Evolutionary conservation across 495 filamentous ascomycete species (phyloP).

Genomic region (Penicillium macrosclerotiorum): DNA sequence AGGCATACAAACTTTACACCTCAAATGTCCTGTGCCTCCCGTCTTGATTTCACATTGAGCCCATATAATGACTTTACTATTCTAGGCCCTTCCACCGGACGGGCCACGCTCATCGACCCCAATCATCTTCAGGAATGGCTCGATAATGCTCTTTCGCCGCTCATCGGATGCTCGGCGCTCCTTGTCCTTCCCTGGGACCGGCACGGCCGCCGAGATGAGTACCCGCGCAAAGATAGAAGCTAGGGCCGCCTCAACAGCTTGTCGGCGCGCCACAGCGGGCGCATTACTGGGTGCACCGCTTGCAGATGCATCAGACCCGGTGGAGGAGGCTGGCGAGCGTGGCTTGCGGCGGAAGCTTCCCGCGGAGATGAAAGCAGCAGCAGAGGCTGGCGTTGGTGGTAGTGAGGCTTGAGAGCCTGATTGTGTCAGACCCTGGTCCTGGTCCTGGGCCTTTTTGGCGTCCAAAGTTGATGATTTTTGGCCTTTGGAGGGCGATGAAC

Average conservation of each 20-base stretch:
- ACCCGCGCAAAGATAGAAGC: slow-evolving; percentile 33
- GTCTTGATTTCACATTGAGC: no score
- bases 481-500: background rate
- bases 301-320: slow-evolving; percentile 1
- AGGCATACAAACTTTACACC: background rate
- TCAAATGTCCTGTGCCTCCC: no score
- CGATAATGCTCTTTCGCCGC: slow-evolving; percentile 39
- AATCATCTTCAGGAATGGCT: slow-evolving; percentile 46
- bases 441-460: slow-evolving; percentile 9
- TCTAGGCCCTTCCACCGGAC: slow-evolving; percentile 38
- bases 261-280: slow-evolving; percentile 25
- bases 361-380: slow-evolving; percentile 31
- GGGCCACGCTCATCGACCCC: slow-evolving; percentile 40
- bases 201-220: slow-evolving; percentile 33
- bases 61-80: no score
- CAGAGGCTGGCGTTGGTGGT: slow-evolving; percentile 24
- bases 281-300: background rate
- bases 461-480: background rate
- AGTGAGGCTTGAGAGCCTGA: slow-evolving; percentile 2
- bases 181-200: slow-evolving; percentile 39
- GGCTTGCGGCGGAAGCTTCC: slow-evolving; percentile 35
- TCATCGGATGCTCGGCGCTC: slow-evolving; percentile 41
- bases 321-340: slow-evolving; percentile 17
- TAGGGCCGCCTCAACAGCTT: slow-evolving; percentile 35
- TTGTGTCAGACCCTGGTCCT: background rate